Evolutionary conservation across 441 rosid genomes (phyloP).

Genomic region (Dalechampia spathulata): DNA sequence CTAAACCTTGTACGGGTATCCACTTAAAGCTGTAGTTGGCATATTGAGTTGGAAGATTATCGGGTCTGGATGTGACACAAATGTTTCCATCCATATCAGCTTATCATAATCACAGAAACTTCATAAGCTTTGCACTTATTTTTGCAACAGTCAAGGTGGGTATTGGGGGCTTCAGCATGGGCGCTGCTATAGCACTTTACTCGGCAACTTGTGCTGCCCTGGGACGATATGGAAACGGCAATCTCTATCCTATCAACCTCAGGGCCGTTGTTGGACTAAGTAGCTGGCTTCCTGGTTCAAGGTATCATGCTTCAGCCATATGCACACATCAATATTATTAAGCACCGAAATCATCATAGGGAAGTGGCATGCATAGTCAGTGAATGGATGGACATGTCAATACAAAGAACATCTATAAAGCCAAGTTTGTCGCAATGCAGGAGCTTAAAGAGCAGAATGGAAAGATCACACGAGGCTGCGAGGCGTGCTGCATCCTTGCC

Average conservation of each 20-base stretch:
- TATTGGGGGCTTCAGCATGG: conserved; percentile 99
- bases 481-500: conserved; percentile 73
- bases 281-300: conserved; percentile 95
- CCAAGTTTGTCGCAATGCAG: conserved; percentile 28
- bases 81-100: no score
- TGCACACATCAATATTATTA: not conserved
- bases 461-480: conserved; percentile 42
- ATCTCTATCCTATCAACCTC: conserved; percentile 47
- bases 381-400: not conserved
- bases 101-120: not conserved
- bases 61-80: no score
- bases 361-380: not conserved
- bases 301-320: conserved; percentile 33
- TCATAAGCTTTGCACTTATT: not conserved
- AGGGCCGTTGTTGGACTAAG: conserved; percentile 71
- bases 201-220: conserved; percentile 72
- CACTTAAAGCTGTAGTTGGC: no score
- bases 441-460: conserved; percentile 51
- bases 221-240: conserved; percentile 67
- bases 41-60: no score
- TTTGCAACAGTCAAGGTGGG: conserved; percentile 72
- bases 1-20: no score
- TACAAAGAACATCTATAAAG: not conserved
- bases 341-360: no score
- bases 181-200: conserved; percentile 81